Evolutionary conservation across 1,284 basidiomycete genomes (phyloP), one percentile per base, ranked within the genome.

Genomic region (Trichosporon ovoides): DNA sequence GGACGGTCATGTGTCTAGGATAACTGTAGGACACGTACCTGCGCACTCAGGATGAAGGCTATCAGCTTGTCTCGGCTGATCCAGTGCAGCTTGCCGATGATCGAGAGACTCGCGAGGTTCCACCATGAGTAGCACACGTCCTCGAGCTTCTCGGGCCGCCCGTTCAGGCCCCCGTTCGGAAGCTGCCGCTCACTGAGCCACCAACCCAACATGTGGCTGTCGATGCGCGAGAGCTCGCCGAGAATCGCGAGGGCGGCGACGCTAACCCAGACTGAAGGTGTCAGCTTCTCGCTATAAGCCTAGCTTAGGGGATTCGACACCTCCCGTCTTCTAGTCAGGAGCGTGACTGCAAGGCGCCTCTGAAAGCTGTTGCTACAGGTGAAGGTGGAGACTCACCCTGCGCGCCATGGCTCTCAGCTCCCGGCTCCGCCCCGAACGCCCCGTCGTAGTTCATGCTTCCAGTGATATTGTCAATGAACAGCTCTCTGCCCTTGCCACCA

Each of bases 71-170:
- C 83, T 0, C 85, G 81, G 72, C 97, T 88, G 68, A 98, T 96
- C 92, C 95, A 98, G 11, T 84, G 80, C 18, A 94, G 75, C 68
- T 87, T 90, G 48, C 86, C 83, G 37, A 98, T 77, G 59, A 97
- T 94, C 18, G 91, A 85, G 52, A 98, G 77, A 0, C 89, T 81
- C 0, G 94, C 93, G 3, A 98, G 82, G 6, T 95, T 92, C 93
- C 94, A 98, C 81, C 92, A 95, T 68, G 89, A 92, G 78, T 98
- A 98, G 79, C 96, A 98, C 84, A 91, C 89, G 68, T 97, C 92
- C 12, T 87, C 92, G n/a, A 98, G 81, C 79, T 98, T 98, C 73
- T 98, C 91, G 3, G 95, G 95, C 18, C 95, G 82, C 0, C 95
- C 95, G 67, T 98, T 98, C 59, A 98, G 80, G 0, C 95, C 96